phyloP scores from a whole-genome alignment of 495 filamentous ascomycete species.

The Penicillium cataractarum region DNA sequence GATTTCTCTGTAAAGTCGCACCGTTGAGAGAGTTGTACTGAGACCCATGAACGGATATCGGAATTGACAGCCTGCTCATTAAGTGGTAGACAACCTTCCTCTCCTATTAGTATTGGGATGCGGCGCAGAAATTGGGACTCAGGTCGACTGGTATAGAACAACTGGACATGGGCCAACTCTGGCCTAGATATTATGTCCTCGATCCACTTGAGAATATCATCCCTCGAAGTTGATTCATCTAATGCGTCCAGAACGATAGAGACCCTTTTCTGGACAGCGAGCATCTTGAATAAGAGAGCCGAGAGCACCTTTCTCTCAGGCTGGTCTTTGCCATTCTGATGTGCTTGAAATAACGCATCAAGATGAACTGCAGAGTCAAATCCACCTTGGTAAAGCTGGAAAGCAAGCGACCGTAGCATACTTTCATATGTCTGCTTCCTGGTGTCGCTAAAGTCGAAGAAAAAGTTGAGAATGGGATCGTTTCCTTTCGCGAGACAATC shows the following conservation, averaged over 20 bases:
- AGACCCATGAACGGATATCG: conserved; percentile 34
- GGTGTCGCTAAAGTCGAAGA: conserved; percentile 36
- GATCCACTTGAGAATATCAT: conserved; percentile 26
- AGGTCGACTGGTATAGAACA: conserved; percentile 35
- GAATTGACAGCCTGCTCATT: conserved; percentile 25
- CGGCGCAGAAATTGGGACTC: conserved; percentile 28
- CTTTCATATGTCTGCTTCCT: conserved; percentile 30
- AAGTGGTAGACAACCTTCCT: conserved; percentile 17
- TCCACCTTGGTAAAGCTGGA: conserved; percentile 27
- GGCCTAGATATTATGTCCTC: conserved; percentile 18
- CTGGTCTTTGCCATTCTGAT: conserved; percentile 24
- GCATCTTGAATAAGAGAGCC: conserved; percentile 20
- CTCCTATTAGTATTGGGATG: conserved; percentile 20
- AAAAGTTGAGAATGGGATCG: conserved; percentile 27
- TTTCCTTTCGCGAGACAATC: conserved; percentile 22
- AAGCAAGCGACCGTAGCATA: conserved; percentile 32
- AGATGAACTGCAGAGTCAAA: conserved; percentile 16
- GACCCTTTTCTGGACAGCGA: conserved; percentile 63
- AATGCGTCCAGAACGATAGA: conserved; percentile 84
- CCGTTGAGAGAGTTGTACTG: conserved; percentile 24
- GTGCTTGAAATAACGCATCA: conserved; percentile 21
- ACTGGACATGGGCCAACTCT: conserved; percentile 22
- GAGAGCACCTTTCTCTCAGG: conserved; percentile 18
- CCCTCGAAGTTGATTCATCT: conserved; percentile 55
- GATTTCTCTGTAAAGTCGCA: conserved; percentile 27